These are phyloP conservation scores for Didymella segeticola DNA, from an alignment of 2,329 filamentous ascomycete species.

Conservation along the genomic window DNA sequence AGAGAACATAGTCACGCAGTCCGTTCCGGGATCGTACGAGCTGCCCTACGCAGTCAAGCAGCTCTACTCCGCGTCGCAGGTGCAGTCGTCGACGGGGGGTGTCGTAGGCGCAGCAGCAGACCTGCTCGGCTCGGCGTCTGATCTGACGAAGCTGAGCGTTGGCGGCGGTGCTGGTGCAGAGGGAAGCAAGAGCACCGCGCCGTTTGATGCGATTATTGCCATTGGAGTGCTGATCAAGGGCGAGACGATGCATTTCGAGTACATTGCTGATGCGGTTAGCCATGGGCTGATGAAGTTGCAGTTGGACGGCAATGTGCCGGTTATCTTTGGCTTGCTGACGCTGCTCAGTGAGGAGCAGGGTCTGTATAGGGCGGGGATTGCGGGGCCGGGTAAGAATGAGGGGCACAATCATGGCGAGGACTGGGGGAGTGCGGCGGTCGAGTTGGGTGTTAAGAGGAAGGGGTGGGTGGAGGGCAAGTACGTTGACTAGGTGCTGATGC, in stretches of 20 bases:
- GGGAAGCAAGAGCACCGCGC: constrained; percentile 34
- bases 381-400: constrained; percentile 49
- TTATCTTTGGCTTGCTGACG: constrained; percentile 91
- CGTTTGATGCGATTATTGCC: constrained; percentile 94
- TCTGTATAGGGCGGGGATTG: constrained; percentile 78
- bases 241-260: constrained; percentile 99
- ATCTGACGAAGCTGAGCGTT: constrained; percentile 53
- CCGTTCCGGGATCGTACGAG: constrained; percentile 93
- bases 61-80: constrained; percentile 85
- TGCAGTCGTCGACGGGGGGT: constrained; percentile 69
- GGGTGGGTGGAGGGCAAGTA: constrained; percentile 78
- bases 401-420: constrained; percentile 95
- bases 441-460: constrained; percentile 87
- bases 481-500: constrained; percentile 46
- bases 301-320: constrained; percentile 84
- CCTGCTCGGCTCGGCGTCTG: constrained; percentile 73
- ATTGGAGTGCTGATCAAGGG: constrained; percentile 98
- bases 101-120: constrained; percentile 74
- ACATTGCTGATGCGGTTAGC: constrained; percentile 89
- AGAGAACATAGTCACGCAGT: constrained; percentile 86
- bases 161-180: constrained; percentile 35
- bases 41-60: constrained; percentile 88
- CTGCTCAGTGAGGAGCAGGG: constrained; percentile 89
- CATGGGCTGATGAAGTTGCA: constrained; percentile 95
- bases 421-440: constrained; percentile 93